A percentile compares a stretch with the other conserved stretches of the same genome.
Conservation (phyloP, 2,329 filamentous ascomycete species). For the Chalaropsis ovoidea region DNA sequence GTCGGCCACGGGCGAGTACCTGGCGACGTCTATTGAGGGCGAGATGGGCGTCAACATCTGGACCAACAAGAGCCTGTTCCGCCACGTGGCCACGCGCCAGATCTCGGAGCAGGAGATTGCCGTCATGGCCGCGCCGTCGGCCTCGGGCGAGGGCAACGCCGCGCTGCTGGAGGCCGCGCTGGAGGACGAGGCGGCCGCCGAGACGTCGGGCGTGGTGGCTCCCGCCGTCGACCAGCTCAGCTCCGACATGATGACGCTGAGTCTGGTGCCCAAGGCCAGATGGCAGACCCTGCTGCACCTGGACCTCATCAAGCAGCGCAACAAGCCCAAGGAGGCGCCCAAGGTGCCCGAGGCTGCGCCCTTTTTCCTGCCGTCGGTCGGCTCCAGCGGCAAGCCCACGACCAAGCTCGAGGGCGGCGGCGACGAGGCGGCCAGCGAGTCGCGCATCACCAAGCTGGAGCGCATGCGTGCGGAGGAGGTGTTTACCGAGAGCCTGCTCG, state of each 20-base stretch:
- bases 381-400: slow-evolving; percentile 29
- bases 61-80: slow-evolving; percentile 89
- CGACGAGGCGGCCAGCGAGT: slow-evolving; percentile 39
- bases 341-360: slow-evolving; percentile 90
- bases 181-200: slow-evolving; percentile 50
- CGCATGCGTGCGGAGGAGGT: slow-evolving; percentile 46
- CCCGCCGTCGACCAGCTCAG: slow-evolving; percentile 64
- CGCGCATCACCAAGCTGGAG: slow-evolving; percentile 60
- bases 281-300: slow-evolving; percentile 94
- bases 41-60: slow-evolving; percentile 85
- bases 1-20: slow-evolving; percentile 80
- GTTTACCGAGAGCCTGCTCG: slow-evolving; percentile 48
- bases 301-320: slow-evolving; percentile 83
- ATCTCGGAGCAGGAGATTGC: slow-evolving; percentile 67
- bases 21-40: slow-evolving; percentile 78
- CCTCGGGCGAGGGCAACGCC: slow-evolving; percentile 71
- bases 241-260: slow-evolving; percentile 74
- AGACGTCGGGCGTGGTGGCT: slow-evolving; percentile 44
- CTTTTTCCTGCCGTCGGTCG: slow-evolving; percentile 74
- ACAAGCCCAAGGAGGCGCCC: slow-evolving; percentile 84
- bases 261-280: slow-evolving; percentile 74
- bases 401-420: slow-evolving; percentile 30
- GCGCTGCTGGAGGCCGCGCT: slow-evolving; percentile 44
- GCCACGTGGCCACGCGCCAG: slow-evolving; percentile 73
- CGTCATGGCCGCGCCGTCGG: slow-evolving; percentile 57